These are phyloP conservation scores for Cokeromyces recurvatus DNA, from an alignment of 371 early-diverging fungal genomes.

Conservation along the genomic window DNA sequence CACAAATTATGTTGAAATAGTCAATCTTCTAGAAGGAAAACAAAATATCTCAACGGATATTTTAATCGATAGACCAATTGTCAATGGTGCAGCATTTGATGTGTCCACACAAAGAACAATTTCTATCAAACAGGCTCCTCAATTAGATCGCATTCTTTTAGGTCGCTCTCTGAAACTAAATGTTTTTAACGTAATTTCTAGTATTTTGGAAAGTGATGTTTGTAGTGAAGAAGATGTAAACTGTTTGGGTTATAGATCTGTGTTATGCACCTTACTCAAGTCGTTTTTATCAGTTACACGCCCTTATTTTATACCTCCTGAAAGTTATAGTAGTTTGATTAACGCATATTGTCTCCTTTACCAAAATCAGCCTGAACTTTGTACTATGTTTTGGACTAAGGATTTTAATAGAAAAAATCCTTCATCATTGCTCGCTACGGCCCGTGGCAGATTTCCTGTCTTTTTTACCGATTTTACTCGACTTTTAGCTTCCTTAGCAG, in stretches of 20 bases:
- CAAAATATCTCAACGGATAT: constrained; percentile 1
- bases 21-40: constrained; percentile 17
- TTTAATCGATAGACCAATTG: constrained; percentile 16
- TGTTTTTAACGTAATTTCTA: constrained; percentile 21
- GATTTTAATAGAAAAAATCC: constrained; percentile 13
- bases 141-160: constrained; percentile 21
- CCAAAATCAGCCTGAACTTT: constrained; percentile 24
- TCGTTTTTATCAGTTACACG: constrained; percentile 28
- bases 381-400: constrained; percentile 27
- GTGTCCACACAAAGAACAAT: background rate
- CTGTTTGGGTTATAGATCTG: constrained; percentile 22
- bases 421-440: constrained; percentile 18
- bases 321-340: constrained; percentile 27
- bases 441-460: constrained; percentile 29
- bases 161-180: constrained; percentile 31
- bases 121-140: constrained; percentile 17
- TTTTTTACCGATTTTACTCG: constrained; percentile 21
- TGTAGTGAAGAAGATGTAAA: constrained; percentile 33
- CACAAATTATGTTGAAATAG: constrained; percentile 4
- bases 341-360: constrained; percentile 17
- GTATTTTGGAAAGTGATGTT: constrained; percentile 16
- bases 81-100: constrained; percentile 4
- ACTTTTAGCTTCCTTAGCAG: constrained; percentile 26
- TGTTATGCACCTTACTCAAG: constrained; percentile 16
- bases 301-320: constrained; percentile 21